Percentiles rank a stretch among this genome's conserved stretches.
These are phyloP conservation scores for Dysphania ambrosioides DNA, from an alignment of 148 eudicot genomes.

Conservation along the genomic window DNA sequence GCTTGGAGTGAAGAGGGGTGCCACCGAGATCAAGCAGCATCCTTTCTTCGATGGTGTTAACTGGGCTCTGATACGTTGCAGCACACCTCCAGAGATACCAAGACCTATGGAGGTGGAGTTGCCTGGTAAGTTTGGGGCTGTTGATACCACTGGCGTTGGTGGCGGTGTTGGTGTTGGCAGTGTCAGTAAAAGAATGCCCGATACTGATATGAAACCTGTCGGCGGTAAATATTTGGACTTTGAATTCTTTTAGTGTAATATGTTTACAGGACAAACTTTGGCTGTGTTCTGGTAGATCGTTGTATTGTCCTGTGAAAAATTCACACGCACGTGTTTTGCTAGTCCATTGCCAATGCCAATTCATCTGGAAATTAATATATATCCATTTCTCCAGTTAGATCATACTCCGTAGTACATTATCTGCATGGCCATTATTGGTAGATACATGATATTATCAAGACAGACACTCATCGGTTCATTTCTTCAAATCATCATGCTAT, in stretches of 20 bases:
- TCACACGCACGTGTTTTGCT: conserved; percentile 15
- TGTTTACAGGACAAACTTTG: conserved; percentile 15
- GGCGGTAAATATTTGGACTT: conserved; percentile 70
- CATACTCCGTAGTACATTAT: background rate
- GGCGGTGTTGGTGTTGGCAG: conserved; percentile 20
- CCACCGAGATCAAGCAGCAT: conserved; percentile 87
- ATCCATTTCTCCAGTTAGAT: conserved; percentile 8
- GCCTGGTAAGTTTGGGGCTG: conserved; percentile 42
- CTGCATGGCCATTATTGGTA: background rate
- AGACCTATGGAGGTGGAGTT: conserved; percentile 52
- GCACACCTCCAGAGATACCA: conserved; percentile 80
- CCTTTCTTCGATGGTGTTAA: conserved; percentile 84
- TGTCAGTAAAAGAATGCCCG: conserved; percentile 45
- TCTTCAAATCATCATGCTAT: background rate
- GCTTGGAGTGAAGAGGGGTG: conserved; percentile 74
- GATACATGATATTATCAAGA: background rate
- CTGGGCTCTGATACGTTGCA: conserved; percentile 84
- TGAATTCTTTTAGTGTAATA: conserved; percentile 59
- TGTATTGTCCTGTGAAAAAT: conserved; percentile 22
- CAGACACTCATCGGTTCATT: background rate
- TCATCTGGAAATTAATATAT: conserved; percentile 17
- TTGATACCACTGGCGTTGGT: conserved; percentile 32
- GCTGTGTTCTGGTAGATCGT: conserved; percentile 11
- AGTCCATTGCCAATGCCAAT: conserved; percentile 12
- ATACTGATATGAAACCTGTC: conserved; percentile 42